Base-by-base conservation (phyloP, 2,329 filamentous ascomycete genomes). In the Alternaria consortialis region DNA sequence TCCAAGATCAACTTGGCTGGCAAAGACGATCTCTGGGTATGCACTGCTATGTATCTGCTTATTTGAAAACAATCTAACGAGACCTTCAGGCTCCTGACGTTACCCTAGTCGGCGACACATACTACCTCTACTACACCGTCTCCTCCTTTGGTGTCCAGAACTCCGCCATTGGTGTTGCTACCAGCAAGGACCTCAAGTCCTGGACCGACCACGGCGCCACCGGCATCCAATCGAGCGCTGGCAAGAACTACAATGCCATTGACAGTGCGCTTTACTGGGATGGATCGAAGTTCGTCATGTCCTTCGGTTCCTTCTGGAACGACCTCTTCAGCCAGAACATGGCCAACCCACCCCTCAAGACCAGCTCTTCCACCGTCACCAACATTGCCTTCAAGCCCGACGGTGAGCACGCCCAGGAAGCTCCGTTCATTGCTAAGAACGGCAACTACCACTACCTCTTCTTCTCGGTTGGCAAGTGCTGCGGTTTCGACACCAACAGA, bases 281-380 rank as follows among this genome's bases (percentile, higher is more conserved):
- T 27, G 77, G 75, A 2, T 73, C 83, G 52, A 80, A 81, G 15
- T 84, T 84, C 56, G 81, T 83, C 54, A 78, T 87, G 72, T 86
- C 82, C 61, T 92, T 91, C 64, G 90, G 89, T 25, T 90, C 87
- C 12, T 92, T 90, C 82, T 92, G 88, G 88, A 75, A 79, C 7
- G 85, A 88, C 70, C 82, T 91, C 60, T 90, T 86, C 78, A 86
- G 87, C 70, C 86, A 87, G 1, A 72, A 80, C 36, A 83, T 91
- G 74, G 48, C 62, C 32, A 71, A 72, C 56, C 74, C 72, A 1
- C 79, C 79, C 5, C 71, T 72, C 2, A 75, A 71, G 37, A 66
- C 71, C 3, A 68, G 72, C 1, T 69, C 75, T 11, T 75, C 83
- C 0, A 23, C 69, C 1, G 58, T 66, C 36, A 77, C 81, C 58